Evolutionary conservation across 2,329 filamentous ascomycete species (phyloP), one percentile per base, ranked within the genome.

Genomic region (Ceratocystis papillata): DNA sequence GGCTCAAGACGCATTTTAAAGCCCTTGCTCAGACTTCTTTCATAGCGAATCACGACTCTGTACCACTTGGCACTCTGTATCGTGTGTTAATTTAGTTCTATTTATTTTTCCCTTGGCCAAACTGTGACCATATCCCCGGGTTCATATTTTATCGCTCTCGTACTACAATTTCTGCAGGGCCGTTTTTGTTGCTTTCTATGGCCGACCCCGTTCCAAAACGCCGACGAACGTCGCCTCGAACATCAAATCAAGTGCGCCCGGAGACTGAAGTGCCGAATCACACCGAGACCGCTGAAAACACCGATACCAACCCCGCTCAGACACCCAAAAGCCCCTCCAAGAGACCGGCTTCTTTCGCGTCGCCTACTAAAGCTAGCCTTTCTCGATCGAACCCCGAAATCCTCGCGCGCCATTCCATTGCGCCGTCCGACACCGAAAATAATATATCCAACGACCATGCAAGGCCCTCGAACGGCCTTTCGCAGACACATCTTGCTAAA

Each of bases 311-410:
- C 45, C 76, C 75, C 67, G 77, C 75, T 66, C 75, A 75, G 61
- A 63, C 41, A 7, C 71, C 70, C 63, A 72, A 71, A 66, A 70
- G 70, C 62, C 71, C 70, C 20, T 70, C 67, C 4, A 66, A 64
- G 25, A 79, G 79, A 0, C 79, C 82, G 0, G 87, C 85, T 0
- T 65, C 64, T 8, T 88, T 85, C 71, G 82, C 82, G 65, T 87
- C 85, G n/a, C 85, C 87, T 0, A 87, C 85, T 0, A 83, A 80
- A 72, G 79, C 85, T 12, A 88, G 84, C 70, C 74, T 87, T 15
- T 78, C 84, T 67, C 81, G 82, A 69, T 80, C 82, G 61, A 82
- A 87, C 68, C 83, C 85, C 0, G 80, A 84, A 10, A 77, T 86
- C 5, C 74, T 86, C 44, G 76, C 79, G 66, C 77, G 79, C 69